A percentile compares a stretch with the other conserved stretches of the same genome.
Evolutionary conservation across 306 rosid genomes (phyloP).

Genomic region (Cucumis sativus): DNA sequence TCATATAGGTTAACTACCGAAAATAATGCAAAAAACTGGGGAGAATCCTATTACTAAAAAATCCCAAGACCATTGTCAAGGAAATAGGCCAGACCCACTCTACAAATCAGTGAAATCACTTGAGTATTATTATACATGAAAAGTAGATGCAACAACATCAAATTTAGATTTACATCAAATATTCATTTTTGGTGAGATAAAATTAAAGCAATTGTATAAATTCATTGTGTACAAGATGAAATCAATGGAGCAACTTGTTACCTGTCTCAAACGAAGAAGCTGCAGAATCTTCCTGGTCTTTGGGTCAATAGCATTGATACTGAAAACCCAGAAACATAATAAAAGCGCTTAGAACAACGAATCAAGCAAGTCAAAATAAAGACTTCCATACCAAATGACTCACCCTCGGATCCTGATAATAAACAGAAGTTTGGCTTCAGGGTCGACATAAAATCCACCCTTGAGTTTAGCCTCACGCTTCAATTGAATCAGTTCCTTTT

Average conservation of each 20-base stretch:
- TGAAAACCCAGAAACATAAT: slow-evolving; percentile 16
- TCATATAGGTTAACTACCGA: not conserved
- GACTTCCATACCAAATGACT: not conserved
- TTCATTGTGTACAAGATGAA: not conserved
- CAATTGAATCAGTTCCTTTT: slow-evolving; percentile 43
- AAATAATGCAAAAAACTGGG: not conserved
- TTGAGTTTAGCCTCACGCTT: slow-evolving; percentile 86
- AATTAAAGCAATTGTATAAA: not conserved
- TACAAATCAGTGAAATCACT: not conserved
- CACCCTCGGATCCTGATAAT: slow-evolving; percentile 83
- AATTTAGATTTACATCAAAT: not conserved
- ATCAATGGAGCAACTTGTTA: not conserved
- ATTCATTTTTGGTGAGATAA: not conserved
- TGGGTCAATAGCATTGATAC: slow-evolving; percentile 87
- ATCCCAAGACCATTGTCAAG: not conserved
- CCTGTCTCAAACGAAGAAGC: slow-evolving; percentile 91
- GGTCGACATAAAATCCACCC: slow-evolving; percentile 94
- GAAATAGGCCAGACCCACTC: not conserved
- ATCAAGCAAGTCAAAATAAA: not conserved
- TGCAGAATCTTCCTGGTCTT: slow-evolving; percentile 68
- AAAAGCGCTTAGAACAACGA: not conserved
- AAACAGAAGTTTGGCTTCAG: slow-evolving; percentile 77
- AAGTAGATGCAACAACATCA: not conserved
- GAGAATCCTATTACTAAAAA: not conserved
- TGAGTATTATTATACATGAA: not conserved